phyloP scores from a whole-genome alignment of 2,329 filamentous ascomycete species.

The Neofusicoccum ribis region DNA sequence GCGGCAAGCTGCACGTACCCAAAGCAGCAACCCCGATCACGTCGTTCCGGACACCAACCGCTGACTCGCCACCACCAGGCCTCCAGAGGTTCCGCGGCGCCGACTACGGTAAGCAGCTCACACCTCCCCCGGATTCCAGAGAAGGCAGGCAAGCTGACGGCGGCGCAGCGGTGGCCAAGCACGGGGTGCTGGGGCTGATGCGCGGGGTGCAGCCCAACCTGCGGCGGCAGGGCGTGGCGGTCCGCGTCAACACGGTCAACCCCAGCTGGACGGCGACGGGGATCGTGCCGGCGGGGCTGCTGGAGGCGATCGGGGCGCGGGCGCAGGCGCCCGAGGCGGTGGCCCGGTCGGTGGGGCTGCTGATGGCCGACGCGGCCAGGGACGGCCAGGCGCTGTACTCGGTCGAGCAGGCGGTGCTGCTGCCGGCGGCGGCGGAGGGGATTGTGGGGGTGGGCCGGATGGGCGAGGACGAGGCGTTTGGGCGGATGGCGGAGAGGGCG shows the following conservation, averaged over 20 bases:
- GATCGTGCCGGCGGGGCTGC: slow-evolving; percentile 43
- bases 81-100: not conserved
- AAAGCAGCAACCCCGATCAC: too few species aligned
- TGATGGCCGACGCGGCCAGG: slow-evolving; percentile 52
- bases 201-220: not conserved
- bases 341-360: slow-evolving; percentile 49
- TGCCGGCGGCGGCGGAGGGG: not conserved
- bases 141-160: not conserved
- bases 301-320: slow-evolving; percentile 43
- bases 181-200: not conserved
- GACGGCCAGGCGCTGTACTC: slow-evolving; percentile 45
- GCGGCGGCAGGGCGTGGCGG: slow-evolving; percentile 40
- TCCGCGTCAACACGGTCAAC: slow-evolving; percentile 58
- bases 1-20: not conserved
- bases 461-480: slow-evolving; percentile 31
- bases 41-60: not conserved
- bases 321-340: slow-evolving; percentile 51
- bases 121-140: not conserved
- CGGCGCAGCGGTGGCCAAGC: not conserved
- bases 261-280: slow-evolving; percentile 58
- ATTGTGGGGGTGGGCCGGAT: too few species aligned
- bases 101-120: not conserved
- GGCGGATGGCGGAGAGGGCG: not conserved
- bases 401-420: not conserved
- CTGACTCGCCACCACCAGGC: not conserved